Percentiles rank a stretch among this genome's conserved stretches.
phyloP scores from a whole-genome alignment of 345 rosid genomes.

The Eucalyptus regnans region DNA sequence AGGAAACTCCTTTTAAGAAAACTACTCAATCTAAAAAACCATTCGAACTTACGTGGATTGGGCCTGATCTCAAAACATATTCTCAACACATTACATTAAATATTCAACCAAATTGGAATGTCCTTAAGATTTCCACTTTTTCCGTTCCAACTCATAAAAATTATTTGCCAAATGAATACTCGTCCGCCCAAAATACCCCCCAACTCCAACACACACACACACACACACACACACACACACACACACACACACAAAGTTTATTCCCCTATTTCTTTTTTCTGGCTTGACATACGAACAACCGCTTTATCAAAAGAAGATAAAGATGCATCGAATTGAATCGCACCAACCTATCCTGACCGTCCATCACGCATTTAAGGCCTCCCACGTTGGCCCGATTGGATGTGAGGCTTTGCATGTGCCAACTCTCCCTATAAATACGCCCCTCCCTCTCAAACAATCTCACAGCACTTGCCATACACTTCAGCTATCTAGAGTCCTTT shows the following conservation, averaged over 20 bases:
- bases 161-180: not conserved
- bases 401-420: not conserved
- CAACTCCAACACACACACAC: no score
- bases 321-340: not conserved
- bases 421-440: not conserved
- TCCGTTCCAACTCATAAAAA: not conserved
- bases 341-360: not conserved
- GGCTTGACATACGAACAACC: not conserved
- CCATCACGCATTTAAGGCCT: not conserved
- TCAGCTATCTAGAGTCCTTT: not conserved
- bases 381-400: not conserved
- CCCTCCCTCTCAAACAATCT: not conserved
- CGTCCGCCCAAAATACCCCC: not conserved
- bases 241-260: not conserved
- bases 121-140: not conserved
- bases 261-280: not conserved
- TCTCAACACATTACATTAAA: not conserved
- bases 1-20: not conserved
- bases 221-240: no score
- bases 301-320: not conserved
- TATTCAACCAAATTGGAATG: not conserved
- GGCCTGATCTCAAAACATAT: not conserved
- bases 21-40: not conserved
- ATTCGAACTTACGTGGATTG: no score
- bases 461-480: not conserved